A percentile compares a stretch with the other conserved stretches of the same genome.
phyloP scores from a whole-genome alignment of 2,329 filamentous ascomycete species.

The Rasamsonia emersonii region DNA sequence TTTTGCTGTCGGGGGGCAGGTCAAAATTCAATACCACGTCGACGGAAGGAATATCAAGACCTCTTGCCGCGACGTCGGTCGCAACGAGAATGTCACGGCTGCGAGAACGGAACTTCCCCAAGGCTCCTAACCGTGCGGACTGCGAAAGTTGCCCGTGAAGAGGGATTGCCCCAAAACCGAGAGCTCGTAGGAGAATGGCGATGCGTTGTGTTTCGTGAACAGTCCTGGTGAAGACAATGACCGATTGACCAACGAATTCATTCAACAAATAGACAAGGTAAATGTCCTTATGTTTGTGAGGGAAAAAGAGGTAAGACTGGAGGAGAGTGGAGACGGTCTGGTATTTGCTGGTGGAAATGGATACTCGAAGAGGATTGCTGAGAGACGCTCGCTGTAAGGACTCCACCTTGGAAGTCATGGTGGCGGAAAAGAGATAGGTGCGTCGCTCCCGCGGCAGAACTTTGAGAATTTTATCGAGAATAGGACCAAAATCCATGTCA shows the following conservation, averaged over 20 bases:
- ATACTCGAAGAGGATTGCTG: conserved; percentile 69
- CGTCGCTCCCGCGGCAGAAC: conserved; percentile 64
- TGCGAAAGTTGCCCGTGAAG: conserved; percentile 89
- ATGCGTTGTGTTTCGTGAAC: conserved; percentile 84
- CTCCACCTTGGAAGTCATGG: conserved; percentile 89
- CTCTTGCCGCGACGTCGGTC: conserved; percentile 87
- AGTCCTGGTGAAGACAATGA: conserved; percentile 86
- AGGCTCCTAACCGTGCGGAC: conserved; percentile 71
- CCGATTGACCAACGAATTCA: conserved; percentile 75
- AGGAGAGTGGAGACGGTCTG: conserved; percentile 85
- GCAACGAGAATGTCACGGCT: conserved; percentile 71
- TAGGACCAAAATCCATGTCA: conserved; percentile 88
- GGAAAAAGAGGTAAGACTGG: conserved; percentile 79
- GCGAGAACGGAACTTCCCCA: conserved; percentile 80
- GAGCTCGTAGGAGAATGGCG: conserved; percentile 68
- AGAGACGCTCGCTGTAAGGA: conserved; percentile 83
- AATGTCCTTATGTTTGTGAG: conserved; percentile 78
- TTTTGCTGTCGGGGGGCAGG: conserved; percentile 75
- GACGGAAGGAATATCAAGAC: conserved; percentile 87
- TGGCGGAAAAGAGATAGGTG: conserved; percentile 89
- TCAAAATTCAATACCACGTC: conserved; percentile 83
- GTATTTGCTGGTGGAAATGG: conserved; percentile 71
- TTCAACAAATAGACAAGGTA: conserved; percentile 82
- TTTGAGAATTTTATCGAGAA: conserved; percentile 87
- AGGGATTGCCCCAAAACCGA: conserved; percentile 86